phyloP scores from a whole-genome alignment of 768 basidiomycete species.

The Xerocomus spinulosus region DNA sequence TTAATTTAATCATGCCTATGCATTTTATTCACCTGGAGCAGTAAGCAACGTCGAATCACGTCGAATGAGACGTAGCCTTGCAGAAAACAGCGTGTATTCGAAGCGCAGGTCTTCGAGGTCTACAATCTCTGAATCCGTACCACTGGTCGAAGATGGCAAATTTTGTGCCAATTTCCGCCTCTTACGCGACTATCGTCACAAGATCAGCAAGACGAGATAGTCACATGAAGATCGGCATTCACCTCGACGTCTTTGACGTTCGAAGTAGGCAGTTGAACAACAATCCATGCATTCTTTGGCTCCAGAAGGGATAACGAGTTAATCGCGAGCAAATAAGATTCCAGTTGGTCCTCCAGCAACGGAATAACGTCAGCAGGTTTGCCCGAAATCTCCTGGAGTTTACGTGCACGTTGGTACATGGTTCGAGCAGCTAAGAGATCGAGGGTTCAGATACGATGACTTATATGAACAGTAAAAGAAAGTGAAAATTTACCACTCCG shows the following conservation, averaged over 20 bases:
- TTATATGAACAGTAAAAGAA: slow-evolving; percentile 8
- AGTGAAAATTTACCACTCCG: slow-evolving; percentile 66
- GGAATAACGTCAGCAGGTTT: slow-evolving; percentile 36
- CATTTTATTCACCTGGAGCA: slow-evolving; percentile 53
- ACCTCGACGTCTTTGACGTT: slow-evolving; percentile 45
- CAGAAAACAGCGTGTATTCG: slow-evolving; percentile 70
- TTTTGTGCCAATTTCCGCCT: slow-evolving; percentile 66
- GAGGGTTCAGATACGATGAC: slow-evolving; percentile 24
- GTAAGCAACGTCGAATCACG: slow-evolving; percentile 59
- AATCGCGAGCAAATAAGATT: slow-evolving; percentile 82
- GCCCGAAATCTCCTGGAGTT: slow-evolving; percentile 50
- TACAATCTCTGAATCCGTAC: slow-evolving; percentile 68
- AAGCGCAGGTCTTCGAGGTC: slow-evolving; percentile 74
- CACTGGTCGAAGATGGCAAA: slow-evolving; percentile 73
- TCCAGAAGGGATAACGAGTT: slow-evolving; percentile 85
- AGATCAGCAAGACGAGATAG: slow-evolving; percentile 14
- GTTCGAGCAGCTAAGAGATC: slow-evolving; percentile 66
- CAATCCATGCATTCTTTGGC: slow-evolving; percentile 76
- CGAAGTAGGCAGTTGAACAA: slow-evolving; percentile 54
- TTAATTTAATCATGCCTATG: slow-evolving; percentile 5
- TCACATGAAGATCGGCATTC: slow-evolving; percentile 19
- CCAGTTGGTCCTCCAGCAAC: slow-evolving; percentile 62
- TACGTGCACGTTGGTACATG: slow-evolving; percentile 90
- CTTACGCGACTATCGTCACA: slow-evolving; percentile 52
- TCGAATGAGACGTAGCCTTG: slow-evolving; percentile 70